Conservation (phyloP, 2,329 filamentous ascomycete species). For the Pseudopithomyces chartarum region DNA sequence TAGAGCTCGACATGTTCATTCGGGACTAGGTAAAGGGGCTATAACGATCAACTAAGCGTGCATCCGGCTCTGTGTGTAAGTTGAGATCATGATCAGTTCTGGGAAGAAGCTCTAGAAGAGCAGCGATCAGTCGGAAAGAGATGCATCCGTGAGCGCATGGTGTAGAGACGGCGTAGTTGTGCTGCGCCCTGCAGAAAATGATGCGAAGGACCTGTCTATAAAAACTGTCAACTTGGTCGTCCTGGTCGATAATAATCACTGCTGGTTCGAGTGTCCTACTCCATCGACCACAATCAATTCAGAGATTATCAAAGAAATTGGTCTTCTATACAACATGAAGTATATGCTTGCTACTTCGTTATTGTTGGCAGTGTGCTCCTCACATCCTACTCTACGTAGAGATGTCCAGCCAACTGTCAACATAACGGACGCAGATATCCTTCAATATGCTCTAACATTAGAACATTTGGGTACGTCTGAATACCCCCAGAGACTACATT, state of each 20-base stretch:
- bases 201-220: neutral
- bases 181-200: too few relatives aligned
- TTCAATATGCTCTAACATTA: conserved; percentile 49
- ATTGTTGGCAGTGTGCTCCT: conserved; percentile 6
- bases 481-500: too few relatives aligned
- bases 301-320: neutral
- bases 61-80: neutral
- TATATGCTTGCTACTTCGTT: neutral
- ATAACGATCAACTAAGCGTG: neutral
- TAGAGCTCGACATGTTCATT: conserved; percentile 1
- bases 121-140: neutral
- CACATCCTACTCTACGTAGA: conserved; percentile 8
- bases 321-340: conserved; percentile 7
- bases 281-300: neutral
- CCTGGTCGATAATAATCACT: neutral
- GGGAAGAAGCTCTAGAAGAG: neutral
- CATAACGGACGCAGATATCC: conserved; percentile 28
- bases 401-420: neutral
- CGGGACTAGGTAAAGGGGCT: conserved; percentile 3
- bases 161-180: neutral
- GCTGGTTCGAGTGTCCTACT: neutral
- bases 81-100: neutral
- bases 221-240: too few relatives aligned
- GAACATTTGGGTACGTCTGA: conserved; percentile 43
- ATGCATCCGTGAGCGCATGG: neutral